Conservation (phyloP, 2,329 filamentous ascomycete genomes). For the Colletotrichum sp. region DNA sequence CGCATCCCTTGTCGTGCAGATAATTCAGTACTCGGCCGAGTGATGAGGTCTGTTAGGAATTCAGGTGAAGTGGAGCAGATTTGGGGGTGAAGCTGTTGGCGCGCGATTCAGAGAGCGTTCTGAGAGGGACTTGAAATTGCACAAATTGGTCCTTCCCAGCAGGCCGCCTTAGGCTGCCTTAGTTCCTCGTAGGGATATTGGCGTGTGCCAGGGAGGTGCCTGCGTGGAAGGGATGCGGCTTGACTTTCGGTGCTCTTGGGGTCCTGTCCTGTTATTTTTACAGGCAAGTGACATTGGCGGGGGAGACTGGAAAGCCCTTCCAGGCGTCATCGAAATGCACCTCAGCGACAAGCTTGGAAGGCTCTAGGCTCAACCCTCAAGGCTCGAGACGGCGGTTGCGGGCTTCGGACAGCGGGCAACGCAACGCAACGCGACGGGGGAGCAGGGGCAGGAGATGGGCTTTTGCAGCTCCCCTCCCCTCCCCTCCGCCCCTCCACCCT, state of each 20-base stretch:
- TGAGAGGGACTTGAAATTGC: conserved; percentile 1
- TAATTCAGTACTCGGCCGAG: conserved; percentile 23
- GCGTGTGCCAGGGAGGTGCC: background rate
- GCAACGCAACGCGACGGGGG: background rate
- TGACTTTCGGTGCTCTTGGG: background rate
- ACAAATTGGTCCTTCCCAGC: background rate
- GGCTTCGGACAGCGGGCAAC: background rate
- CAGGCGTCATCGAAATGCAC: background rate
- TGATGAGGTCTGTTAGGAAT: conserved; percentile 22
- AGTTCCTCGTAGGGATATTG: background rate
- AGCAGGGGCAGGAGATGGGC: background rate
- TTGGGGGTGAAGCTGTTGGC: conserved; percentile 8
- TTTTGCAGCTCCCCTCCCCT: background rate
- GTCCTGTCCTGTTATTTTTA: background rate
- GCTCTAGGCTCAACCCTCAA: background rate
- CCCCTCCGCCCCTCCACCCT: background rate
- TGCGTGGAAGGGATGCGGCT: background rate
- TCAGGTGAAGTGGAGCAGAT: conserved; percentile 20
- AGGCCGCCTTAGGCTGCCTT: background rate
- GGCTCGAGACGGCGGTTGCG: background rate
- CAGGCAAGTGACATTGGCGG: background rate
- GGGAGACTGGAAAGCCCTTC: background rate
- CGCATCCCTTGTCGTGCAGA: conserved; percentile 4
- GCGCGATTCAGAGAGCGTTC: conserved; percentile 9
- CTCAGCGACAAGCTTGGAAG: background rate